phyloP scores from a whole-genome alignment of 352 stramenopile genomes.

The Globisporangium camurandrum region DNA sequence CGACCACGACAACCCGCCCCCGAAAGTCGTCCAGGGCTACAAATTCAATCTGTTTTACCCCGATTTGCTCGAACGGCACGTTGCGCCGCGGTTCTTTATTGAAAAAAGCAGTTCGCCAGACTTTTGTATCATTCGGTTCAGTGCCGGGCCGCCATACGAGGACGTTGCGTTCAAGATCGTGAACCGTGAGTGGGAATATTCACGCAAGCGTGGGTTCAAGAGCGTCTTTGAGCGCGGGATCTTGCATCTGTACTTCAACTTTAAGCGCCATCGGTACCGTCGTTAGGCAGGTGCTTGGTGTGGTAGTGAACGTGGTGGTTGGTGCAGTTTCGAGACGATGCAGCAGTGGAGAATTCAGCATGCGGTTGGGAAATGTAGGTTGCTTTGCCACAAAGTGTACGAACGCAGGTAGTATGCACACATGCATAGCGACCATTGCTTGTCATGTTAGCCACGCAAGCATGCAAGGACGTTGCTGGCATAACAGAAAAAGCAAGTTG shows the following conservation, averaged over 20 bases:
- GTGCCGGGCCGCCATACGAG: constrained; percentile 96
- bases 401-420: no score
- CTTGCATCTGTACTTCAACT: constrained; percentile 99
- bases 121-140: constrained; percentile 99
- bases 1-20: constrained; percentile 98
- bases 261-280: constrained; percentile 96
- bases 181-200: constrained; percentile 98
- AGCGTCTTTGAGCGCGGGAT: constrained; percentile 98
- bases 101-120: constrained; percentile 89
- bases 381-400: no score
- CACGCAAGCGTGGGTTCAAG: constrained; percentile 95
- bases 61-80: constrained; percentile 96
- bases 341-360: no score
- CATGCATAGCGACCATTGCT: no score
- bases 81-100: constrained; percentile 94
- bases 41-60: constrained; percentile 99
- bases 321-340: no score
- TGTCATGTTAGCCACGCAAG: no score
- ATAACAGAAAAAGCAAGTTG: no score
- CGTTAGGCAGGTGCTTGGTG: no score
- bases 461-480: no score
- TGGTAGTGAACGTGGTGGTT: no score
- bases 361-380: no score
- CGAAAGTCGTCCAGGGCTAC: constrained; percentile 99
- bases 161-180: constrained; percentile 99